Evolutionary conservation across 331 rosid species (phyloP).

Genomic region (Malus hybrid): DNA sequence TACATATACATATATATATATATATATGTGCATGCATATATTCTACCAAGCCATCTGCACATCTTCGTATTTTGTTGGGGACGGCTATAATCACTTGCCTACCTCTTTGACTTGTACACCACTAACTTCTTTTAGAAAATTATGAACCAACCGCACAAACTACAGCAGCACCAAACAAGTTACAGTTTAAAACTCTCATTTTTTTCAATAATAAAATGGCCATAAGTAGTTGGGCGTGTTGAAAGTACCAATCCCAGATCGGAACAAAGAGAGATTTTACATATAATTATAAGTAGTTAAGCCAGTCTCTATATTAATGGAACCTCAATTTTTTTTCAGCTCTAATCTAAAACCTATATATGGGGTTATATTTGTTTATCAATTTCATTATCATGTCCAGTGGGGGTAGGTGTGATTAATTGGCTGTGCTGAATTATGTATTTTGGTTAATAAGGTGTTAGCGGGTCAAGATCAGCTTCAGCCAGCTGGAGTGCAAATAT

Average conservation of each 20-base stretch:
- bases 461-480: slow-evolving; percentile 40
- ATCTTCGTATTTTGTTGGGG: slow-evolving; percentile 1
- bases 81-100: slow-evolving; percentile 31
- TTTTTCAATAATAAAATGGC: too few relatives aligned
- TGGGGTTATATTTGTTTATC: not conserved
- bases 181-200: not conserved
- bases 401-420: slow-evolving; percentile 7
- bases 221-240: too few relatives aligned
- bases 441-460: slow-evolving; percentile 7
- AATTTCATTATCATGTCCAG: not conserved
- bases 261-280: fast-evolving
- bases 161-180: not conserved
- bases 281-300: too few relatives aligned
- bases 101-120: slow-evolving; percentile 39
- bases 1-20: too few relatives aligned
- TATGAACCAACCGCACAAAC: not conserved
- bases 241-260: too few relatives aligned
- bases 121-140: not conserved
- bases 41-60: not conserved
- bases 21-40: not conserved
- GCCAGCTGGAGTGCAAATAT: slow-evolving; percentile 13
- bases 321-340: too few relatives aligned
- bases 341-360: not conserved
- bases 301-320: too few relatives aligned
- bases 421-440: not conserved